Evolutionary conservation across 2,329 filamentous ascomycete species (phyloP), one percentile per base, ranked within the genome.

Genomic region (Fusarium sp.): DNA sequence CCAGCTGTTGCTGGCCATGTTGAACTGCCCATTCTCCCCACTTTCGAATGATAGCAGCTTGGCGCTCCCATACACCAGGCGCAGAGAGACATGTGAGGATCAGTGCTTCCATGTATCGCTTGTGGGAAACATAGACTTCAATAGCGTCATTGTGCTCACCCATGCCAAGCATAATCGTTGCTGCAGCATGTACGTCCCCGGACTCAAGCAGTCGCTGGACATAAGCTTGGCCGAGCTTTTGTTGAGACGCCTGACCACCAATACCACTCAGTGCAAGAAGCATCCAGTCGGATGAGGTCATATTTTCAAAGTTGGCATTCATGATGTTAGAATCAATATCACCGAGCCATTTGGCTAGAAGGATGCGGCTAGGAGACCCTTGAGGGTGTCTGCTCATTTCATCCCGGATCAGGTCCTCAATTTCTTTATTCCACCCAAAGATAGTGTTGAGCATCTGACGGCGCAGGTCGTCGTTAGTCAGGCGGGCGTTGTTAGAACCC

Each of bases 231-330:
- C 93, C 94, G 18, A 98, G 89, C 79, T 97, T 97, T 78, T 97
- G 95, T 75, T 97, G 93, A 2, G 94, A 94, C 40, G 89, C 86
- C 24, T 82, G 79, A 5, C 90, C 88, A 54, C 92, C 94, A 81
- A 98, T 97, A 43, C 93, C 92, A 77, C 93, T 97, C 54, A 99
- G 82, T 14, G 96, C 95, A 38, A 99, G 84, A 63, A 98, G 83
- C 94, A 99, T 98, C 96, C 96, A 99, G 80, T 98, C 96, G 0
- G 93, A 93, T 4, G 92, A 94, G 12, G 94, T 95, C 87, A 96
- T 95, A n/a, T 93, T 91, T 72, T 95, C 90, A 0, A 94, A 92
- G 45, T 89, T 92, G 4, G 92, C 89, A 14, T 90, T 87, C 88
- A 97, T 92, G 43, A 94, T 87, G 75, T 97, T 94, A 1, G 91